A percentile compares a stretch with the other conserved stretches of the same genome.
Evolutionary conservation across 805 yeast species (phyloP).

Genomic region (Priceomyces castillae): DNA sequence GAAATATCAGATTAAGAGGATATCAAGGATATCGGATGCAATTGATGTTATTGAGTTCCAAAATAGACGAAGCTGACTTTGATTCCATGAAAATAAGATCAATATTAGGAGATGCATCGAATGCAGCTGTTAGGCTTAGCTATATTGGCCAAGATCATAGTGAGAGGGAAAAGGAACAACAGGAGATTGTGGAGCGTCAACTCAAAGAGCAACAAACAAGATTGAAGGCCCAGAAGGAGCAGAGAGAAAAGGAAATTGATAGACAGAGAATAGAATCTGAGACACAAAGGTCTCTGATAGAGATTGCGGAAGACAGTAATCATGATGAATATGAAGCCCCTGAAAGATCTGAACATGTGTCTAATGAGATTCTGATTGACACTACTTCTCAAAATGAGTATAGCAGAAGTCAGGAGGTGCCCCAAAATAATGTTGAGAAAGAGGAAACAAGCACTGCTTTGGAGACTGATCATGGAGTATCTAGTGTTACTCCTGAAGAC

Average conservation of each 20-base stretch:
- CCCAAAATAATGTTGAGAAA: neutral
- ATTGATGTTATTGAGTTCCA: conserved; percentile 15
- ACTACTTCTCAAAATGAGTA: too few relatives aligned
- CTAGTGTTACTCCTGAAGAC: neutral
- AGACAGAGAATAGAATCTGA: conserved; percentile 2
- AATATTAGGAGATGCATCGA: conserved; percentile 21
- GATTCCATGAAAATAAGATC: conserved; percentile 11
- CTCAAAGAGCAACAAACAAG: conserved; percentile 16
- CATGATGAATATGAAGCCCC: too few relatives aligned
- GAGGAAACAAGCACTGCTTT: neutral
- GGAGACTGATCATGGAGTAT: conserved; percentile 8
- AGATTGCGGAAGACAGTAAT: neutral
- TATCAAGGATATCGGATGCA: conserved; percentile 7
- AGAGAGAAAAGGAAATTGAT: conserved; percentile 8
- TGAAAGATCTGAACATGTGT: too few relatives aligned
- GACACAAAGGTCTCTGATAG: neutral
- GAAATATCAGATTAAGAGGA: neutral
- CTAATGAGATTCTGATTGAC: too few relatives aligned
- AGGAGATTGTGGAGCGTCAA: conserved; percentile 17
- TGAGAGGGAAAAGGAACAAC: conserved; percentile 19
- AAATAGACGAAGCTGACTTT: conserved; percentile 10
- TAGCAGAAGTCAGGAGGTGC: neutral
- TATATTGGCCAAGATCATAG: conserved; percentile 6
- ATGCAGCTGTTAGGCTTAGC: conserved; percentile 25
- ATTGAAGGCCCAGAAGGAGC: conserved; percentile 9